Evolutionary conservation across 768 basidiomycete species (phyloP), one percentile per base, ranked within the genome.

Genomic region (Leccinum disarticulatum): DNA sequence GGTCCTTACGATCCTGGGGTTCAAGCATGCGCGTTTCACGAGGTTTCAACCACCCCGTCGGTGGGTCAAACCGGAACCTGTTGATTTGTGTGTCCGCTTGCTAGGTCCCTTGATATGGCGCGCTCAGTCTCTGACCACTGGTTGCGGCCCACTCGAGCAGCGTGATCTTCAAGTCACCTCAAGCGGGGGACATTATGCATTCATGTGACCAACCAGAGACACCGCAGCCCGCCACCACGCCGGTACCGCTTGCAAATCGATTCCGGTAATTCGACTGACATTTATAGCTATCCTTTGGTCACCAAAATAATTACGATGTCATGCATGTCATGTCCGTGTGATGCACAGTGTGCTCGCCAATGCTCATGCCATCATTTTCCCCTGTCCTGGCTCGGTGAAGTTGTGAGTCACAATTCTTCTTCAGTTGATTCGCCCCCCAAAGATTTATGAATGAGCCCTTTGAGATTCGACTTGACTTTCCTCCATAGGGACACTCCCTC

Each of bases 281-380:
- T 59, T 53, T 69, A 60, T 68, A 38, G 36, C 36, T 17, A 43
- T n/a, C 41, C n/a, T 43, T 43, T 54, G 59, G 50, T 54, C 67
- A 54, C 54, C 50, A 31, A 56, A 57, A 43, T 36, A 58, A 46
- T 55, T 43, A 54, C 36, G 49, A 66, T 56, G 57, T 59, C 58
- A 36, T 68, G 60, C 25, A 59, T 61, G 70, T 71, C 67, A 70
- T 71, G 56, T 71, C 70, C 69, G 70, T 60, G 64, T 62, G 53
- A 65, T 61, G 43, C 53, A 61, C 57, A 46, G n/a, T 53, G 56
- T 48, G 41, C 52, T 59, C 35, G 53, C 22, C 27, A 56, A 59
- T 33, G 52, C 38, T 60, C 30, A 22, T 52, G 55, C 47, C 53
- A 46, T 46, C 43, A 59, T 60, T 53, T 47, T 22, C 30, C 33